A percentile compares a stretch with the other conserved stretches of the same genome.
Evolutionary conservation across 2,329 filamentous ascomycete genomes (phyloP).

Genomic region (Cladophialophora immunda): DNA sequence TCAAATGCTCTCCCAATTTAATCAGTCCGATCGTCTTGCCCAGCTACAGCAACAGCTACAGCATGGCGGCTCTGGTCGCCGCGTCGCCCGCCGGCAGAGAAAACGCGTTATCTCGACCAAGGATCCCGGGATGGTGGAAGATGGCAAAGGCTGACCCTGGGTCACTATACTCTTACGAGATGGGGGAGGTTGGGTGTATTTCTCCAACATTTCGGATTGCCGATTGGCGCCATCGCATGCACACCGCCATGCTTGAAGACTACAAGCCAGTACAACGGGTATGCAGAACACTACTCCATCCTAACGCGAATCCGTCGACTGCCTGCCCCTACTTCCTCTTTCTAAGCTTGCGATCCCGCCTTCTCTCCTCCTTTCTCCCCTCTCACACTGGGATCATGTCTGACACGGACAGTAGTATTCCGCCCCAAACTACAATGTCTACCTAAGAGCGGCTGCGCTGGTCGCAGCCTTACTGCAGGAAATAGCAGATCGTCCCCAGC

Average conservation of each 20-base stretch:
- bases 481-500: slow-evolving; percentile 28
- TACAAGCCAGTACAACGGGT: slow-evolving; percentile 39
- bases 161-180: slow-evolving; percentile 39
- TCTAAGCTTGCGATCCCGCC: slow-evolving; percentile 9
- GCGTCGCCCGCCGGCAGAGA: slow-evolving; percentile 51
- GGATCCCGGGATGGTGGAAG: slow-evolving; percentile 51
- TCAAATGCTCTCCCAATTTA: slow-evolving; percentile 35
- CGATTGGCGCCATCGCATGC: slow-evolving; percentile 44
- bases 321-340: slow-evolving; percentile 22
- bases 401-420: slow-evolving; percentile 29
- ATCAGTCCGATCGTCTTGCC: slow-evolving; percentile 20
- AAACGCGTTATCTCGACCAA: slow-evolving; percentile 53
- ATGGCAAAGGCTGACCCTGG: slow-evolving; percentile 56
- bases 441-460: slow-evolving; percentile 39
- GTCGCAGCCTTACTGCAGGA: slow-evolving; percentile 40
- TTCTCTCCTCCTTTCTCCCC: slow-evolving; percentile 13
- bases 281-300: slow-evolving; percentile 39
- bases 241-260: slow-evolving; percentile 40
- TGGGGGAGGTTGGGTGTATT: slow-evolving; percentile 44
- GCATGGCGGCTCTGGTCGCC: slow-evolving; percentile 58
- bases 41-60: slow-evolving; percentile 45
- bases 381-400: slow-evolving; percentile 20
- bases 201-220: slow-evolving; percentile 43
- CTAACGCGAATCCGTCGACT: slow-evolving; percentile 33
- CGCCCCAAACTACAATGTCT: slow-evolving; percentile 24